phyloP scores from a whole-genome alignment of 2,329 filamentous ascomycete species.

The Aspergillus luchuensis region DNA sequence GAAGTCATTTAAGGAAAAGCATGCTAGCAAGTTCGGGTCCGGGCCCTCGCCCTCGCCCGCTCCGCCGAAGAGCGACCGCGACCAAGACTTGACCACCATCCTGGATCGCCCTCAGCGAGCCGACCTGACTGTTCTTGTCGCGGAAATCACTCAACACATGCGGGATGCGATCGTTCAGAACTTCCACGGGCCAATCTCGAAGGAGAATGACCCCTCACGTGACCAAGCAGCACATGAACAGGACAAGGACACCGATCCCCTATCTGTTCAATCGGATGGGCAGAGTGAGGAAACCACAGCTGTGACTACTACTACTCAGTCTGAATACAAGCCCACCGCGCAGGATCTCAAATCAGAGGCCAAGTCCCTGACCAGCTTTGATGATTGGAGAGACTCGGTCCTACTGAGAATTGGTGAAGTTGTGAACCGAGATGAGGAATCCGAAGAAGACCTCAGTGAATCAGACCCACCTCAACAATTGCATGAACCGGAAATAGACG shows the following conservation, averaged over 20 bases:
- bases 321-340: slow-evolving; percentile 12
- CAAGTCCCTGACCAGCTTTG: slow-evolving; percentile 70
- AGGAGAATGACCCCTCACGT: slow-evolving; percentile 9
- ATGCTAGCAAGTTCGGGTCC: slow-evolving; percentile 32
- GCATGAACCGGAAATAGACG: slow-evolving; percentile 25
- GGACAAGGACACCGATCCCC: slow-evolving; percentile 27
- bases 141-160: slow-evolving; percentile 45
- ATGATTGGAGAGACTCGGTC: slow-evolving; percentile 76
- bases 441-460: slow-evolving; percentile 36
- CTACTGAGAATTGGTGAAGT: slow-evolving; percentile 72
- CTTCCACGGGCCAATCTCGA: slow-evolving; percentile 34
- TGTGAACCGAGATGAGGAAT: slow-evolving; percentile 56
- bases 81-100: slow-evolving; percentile 46
- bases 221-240: slow-evolving; percentile 24
- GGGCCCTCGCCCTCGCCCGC: slow-evolving; percentile 26
- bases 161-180: slow-evolving; percentile 40
- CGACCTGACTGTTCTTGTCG: slow-evolving; percentile 46
- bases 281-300: slow-evolving; percentile 1
- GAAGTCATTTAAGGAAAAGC: slow-evolving; percentile 38
- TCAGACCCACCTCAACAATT: slow-evolving; percentile 29
- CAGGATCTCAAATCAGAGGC: slow-evolving; percentile 58
- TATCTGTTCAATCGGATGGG: slow-evolving; percentile 3
- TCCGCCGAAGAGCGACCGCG: slow-evolving; percentile 26
- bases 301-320: slow-evolving; percentile 7
- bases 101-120: slow-evolving; percentile 45